A percentile compares a stretch with the other conserved stretches of the same genome.
phyloP scores from a whole-genome alignment of 2,329 filamentous ascomycete species.

The Beauveria rudraprayagi region DNA sequence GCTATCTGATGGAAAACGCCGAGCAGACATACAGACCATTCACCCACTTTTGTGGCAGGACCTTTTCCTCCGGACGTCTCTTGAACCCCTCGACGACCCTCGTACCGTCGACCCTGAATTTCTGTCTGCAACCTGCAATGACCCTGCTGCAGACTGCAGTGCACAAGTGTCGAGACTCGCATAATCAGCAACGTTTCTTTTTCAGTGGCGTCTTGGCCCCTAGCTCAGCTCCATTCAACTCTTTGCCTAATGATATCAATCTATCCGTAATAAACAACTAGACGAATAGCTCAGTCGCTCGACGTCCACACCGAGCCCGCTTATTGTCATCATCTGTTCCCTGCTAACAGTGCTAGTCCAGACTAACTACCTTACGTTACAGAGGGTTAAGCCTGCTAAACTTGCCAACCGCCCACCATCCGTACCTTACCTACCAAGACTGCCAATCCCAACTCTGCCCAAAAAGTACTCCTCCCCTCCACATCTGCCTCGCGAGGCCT shows the following conservation, averaged over 20 bases:
- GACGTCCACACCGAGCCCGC: background rate
- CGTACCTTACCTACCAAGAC: background rate
- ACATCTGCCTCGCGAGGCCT: background rate
- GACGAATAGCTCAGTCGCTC: no score
- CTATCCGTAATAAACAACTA: no score
- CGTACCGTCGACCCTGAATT: background rate
- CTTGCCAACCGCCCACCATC: background rate
- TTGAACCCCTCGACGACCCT: background rate
- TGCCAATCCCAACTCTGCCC: background rate
- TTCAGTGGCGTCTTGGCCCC: no score
- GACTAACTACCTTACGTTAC: background rate
- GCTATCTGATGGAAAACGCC: background rate
- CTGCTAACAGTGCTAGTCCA: background rate
- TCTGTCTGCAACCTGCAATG: background rate
- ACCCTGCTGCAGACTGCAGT: no score
- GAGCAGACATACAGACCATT: background rate
- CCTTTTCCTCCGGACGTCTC: background rate
- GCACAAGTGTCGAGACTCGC: background rate
- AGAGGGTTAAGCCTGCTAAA: background rate
- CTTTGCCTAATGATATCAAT: no score
- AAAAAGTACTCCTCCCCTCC: background rate
- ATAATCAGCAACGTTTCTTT: background rate
- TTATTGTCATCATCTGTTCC: background rate
- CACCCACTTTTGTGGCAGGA: slow-evolving; percentile 1
- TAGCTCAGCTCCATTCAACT: no score